Base-by-base conservation (phyloP, 2,329 filamentous ascomycete genomes). In the Fusarium phyllophilum region DNA sequence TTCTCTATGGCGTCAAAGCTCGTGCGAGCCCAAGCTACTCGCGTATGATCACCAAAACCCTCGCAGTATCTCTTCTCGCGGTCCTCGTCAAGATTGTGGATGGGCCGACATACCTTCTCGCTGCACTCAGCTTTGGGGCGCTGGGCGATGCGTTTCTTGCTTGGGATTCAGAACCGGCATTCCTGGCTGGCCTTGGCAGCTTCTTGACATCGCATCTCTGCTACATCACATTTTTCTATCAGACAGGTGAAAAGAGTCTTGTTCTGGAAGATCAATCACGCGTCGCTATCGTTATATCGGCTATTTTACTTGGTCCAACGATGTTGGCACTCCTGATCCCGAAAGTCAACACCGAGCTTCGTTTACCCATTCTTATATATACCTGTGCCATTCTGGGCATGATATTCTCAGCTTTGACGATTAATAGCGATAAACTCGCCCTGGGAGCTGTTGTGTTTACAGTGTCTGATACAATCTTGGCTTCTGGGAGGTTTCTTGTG, bases 271-370 rank as follows among this genome's bases (percentile, higher is more conserved):
- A 59, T 5, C 33, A 20, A 17, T 31, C 42, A 1, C 42, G 42
- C 8, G 6, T 29, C 20, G 42, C 8, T 6, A 51, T 59, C 3
- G 42, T 20, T 13, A 9, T 38, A 3, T 31, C 24, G 0, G 56
- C 56, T 18, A 0, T 20, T 0, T 0, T 59, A 3, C 12, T 59
- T 2, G 56, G 56, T 0, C 42, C 56, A 1, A 20, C n/a, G 5
- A 51, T 59, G 56, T 24, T 59, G 20, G 8, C 4, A 24, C 31
- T 51, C 0, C 9, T 59, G 24, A 51, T 59, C 0, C 56, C 56
- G 1, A 24, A 2, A 12, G 56, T 59, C 1, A 29, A 24, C 6
- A 38, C 15, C n/a, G 56, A 51, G 0, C 56, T 59, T 51, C 42
- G 56, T 1, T 6, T 59, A 5, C 56, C 56, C 0, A 49, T 59